phyloP scores from a whole-genome alignment of 1,139 yeast species.

The Lodderomyces elongisporus region DNA sequence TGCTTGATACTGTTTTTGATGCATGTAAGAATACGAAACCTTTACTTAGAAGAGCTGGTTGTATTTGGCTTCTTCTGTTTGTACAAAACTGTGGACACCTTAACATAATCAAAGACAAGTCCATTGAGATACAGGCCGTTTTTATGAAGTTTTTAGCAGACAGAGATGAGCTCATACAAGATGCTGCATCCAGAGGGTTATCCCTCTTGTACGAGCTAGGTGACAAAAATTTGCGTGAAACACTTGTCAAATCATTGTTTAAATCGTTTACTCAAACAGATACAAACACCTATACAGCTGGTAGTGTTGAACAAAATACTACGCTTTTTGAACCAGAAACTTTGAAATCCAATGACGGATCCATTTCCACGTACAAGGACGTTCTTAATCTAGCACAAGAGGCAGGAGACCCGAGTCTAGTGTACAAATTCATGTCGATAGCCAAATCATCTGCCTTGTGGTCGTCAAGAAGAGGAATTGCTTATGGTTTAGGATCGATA shows the following conservation, averaged over 20 bases:
- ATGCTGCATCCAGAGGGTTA: conserved; percentile 86
- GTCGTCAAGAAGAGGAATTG: conserved; percentile 92
- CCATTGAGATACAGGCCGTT: conserved; percentile 60
- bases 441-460: conserved; percentile 86
- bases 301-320: conserved; percentile 73
- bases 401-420: conserved; percentile 92
- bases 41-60: conserved; percentile 64
- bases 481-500: conserved; percentile 85
- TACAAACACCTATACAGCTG: conserved; percentile 52
- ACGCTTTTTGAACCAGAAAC: conserved; percentile 81
- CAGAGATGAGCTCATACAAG: conserved; percentile 81
- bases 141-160: conserved; percentile 76
- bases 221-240: conserved; percentile 60
- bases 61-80: conserved; percentile 80
- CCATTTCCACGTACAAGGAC: conserved; percentile 84
- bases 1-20: conserved; percentile 46
- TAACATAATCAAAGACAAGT: conserved; percentile 34
- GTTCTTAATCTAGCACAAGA: conserved; percentile 84
- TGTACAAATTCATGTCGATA: conserved; percentile 88
- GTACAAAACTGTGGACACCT: conserved; percentile 67
- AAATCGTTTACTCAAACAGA: conserved; percentile 73
- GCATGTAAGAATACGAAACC: conserved; percentile 69
- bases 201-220: conserved; percentile 80
- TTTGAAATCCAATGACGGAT: conserved; percentile 75
- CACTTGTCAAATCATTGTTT: conserved; percentile 69